Evolutionary conservation across 176 grass and related monocot species (phyloP).

Genomic region (Pontederia paniculata): DNA sequence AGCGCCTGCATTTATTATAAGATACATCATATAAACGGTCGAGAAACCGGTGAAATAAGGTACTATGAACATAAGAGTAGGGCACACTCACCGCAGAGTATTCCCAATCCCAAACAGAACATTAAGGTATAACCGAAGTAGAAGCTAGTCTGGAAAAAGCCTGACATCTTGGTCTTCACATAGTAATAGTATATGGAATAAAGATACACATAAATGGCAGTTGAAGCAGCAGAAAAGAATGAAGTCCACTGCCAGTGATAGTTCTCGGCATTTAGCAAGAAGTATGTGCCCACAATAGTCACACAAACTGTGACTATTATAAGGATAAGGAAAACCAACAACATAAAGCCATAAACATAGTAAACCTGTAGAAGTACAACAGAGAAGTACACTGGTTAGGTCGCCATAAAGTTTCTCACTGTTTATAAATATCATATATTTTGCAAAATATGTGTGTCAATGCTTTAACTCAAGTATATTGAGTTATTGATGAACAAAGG

Average conservation of each 20-base stretch:
- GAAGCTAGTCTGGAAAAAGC: conserved; percentile 95
- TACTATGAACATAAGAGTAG: background rate
- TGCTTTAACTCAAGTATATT: background rate
- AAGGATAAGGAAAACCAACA: conserved; percentile 92
- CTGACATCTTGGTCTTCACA: conserved; percentile 93
- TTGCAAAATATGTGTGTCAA: background rate
- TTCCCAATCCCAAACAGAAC: conserved; percentile 85
- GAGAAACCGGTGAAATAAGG: background rate
- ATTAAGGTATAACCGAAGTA: conserved; percentile 93
- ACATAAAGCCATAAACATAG: conserved; percentile 92
- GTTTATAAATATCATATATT: too few relatives aligned
- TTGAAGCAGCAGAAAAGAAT: conserved; percentile 88
- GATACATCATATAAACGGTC: conserved; percentile 12
- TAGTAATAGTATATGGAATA: conserved; percentile 87
- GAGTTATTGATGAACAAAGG: too few relatives aligned
- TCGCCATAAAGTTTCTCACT: background rate
- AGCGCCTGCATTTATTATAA: conserved; percentile 47
- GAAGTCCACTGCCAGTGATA: conserved; percentile 96
- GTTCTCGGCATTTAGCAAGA: conserved; percentile 83
- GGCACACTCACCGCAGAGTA: conserved; percentile 63
- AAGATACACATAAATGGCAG: conserved; percentile 69
- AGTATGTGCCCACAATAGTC: conserved; percentile 88
- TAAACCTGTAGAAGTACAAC: conserved; percentile 45
- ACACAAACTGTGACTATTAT: conserved; percentile 80
- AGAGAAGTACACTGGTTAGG: background rate